A percentile compares a stretch with the other conserved stretches of the same genome.
Evolutionary conservation across 2,329 filamentous ascomycete species (phyloP).

Genomic region (Fusarium veterinarium): DNA sequence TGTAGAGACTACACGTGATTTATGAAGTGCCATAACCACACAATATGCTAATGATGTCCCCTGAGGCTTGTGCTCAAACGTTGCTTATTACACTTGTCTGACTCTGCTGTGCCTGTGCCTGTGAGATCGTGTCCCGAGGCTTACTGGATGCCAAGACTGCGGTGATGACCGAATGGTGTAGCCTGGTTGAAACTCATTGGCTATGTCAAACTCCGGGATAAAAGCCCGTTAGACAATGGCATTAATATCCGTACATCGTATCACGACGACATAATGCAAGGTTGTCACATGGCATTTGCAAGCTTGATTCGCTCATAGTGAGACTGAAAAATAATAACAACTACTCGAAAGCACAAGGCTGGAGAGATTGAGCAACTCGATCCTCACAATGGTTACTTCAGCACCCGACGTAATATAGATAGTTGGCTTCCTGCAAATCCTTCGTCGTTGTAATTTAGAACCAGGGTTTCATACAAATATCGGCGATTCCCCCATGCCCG

Average conservation of each 20-base stretch:
- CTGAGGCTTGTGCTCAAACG: constrained; percentile 28
- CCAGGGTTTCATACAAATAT: constrained; percentile 5
- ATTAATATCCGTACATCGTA: constrained; percentile 33
- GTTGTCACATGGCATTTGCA: constrained; percentile 2
- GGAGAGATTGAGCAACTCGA: not conserved
- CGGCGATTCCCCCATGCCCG: constrained; percentile 15
- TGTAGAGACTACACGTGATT: constrained; percentile 38
- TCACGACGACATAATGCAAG: not conserved
- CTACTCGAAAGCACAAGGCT: not conserved
- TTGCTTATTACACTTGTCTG: constrained; percentile 22
- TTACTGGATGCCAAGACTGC: constrained; percentile 32
- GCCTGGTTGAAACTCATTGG: constrained; percentile 24
- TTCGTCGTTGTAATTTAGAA: constrained; percentile 19
- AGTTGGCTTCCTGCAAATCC: not conserved
- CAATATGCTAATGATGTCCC: constrained; percentile 4
- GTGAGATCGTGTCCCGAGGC: constrained; percentile 30
- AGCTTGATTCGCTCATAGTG: not conserved
- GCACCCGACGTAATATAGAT: not conserved
- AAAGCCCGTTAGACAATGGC: constrained; percentile 16
- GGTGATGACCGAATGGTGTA: constrained; percentile 26
- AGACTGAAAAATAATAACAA: not conserved
- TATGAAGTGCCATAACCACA: not conserved
- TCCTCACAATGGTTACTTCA: not conserved
- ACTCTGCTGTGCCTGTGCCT: constrained; percentile 23
- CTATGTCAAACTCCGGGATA: constrained; percentile 8